A percentile compares a stretch with the other conserved stretches of the same genome.
Conservation (phyloP, 768 basidiomycete genomes). For the Suillus spraguei region DNA sequence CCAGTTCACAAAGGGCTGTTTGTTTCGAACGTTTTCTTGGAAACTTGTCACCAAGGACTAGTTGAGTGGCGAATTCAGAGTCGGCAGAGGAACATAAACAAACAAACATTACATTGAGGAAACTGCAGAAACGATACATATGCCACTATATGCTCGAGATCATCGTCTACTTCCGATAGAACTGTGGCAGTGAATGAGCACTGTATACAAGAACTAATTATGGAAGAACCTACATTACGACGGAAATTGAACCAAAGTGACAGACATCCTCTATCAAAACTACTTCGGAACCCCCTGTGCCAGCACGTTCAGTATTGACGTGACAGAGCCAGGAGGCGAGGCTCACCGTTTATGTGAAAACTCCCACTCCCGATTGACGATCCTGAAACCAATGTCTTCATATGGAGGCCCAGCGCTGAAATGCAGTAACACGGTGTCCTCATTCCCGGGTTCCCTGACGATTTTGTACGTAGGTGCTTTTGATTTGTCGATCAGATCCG, state of each 20-base stretch:
- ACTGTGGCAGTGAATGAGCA: constrained; percentile 44
- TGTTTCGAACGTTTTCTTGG: constrained; percentile 2
- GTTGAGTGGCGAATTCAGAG: constrained; percentile 17
- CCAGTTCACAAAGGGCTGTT: constrained; percentile 13
- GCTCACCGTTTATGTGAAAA: constrained; percentile 91
- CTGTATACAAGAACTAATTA: constrained; percentile 16
- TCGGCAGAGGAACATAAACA: constrained; percentile 14
- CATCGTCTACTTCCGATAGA: constrained; percentile 78
- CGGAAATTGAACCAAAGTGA: constrained; percentile 98
- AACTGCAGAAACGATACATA: constrained; percentile 24
- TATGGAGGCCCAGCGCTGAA: constrained; percentile 98
- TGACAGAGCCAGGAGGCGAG: constrained; percentile 15
- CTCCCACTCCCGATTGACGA: constrained; percentile 98
- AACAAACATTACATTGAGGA: constrained; percentile 33
- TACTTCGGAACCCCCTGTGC: constrained; percentile 89
- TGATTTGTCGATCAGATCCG: constrained; percentile 97
- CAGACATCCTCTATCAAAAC: constrained; percentile 95
- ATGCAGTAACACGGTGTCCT: constrained; percentile 90
- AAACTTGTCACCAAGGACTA: constrained; percentile 15
- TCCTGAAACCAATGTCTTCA: constrained; percentile 97
- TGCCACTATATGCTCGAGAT: constrained; percentile 20
- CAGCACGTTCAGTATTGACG: constrained; percentile 17
- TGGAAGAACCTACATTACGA: constrained; percentile 68
- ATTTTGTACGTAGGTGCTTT: constrained; percentile 98
- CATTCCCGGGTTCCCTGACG: constrained; percentile 91